A percentile compares a stretch with the other conserved stretches of the same genome.
phyloP scores from a whole-genome alignment of 2,329 filamentous ascomycete species.

The Venturia pyrina region DNA sequence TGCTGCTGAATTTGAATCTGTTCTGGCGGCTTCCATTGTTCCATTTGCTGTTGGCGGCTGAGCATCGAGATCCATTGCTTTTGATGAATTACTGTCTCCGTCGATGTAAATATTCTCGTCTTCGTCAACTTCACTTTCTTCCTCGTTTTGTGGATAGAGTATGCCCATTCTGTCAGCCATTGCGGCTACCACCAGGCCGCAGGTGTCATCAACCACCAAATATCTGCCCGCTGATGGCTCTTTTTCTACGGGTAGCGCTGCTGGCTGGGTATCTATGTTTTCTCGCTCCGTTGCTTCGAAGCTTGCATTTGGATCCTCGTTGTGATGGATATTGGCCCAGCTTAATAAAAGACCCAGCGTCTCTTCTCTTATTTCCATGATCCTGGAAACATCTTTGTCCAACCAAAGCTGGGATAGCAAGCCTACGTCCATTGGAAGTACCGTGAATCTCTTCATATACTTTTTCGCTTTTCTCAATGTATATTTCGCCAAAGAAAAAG shows the following conservation, averaged over 20 bases:
- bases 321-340: constrained; percentile 80
- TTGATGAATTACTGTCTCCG: constrained; percentile 13
- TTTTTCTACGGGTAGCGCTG: constrained; percentile 11
- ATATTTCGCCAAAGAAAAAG: constrained; percentile 90
- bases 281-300: not conserved
- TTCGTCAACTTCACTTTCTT: constrained; percentile 18
- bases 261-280: not conserved
- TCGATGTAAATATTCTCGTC: constrained; percentile 30
- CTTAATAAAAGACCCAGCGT: constrained; percentile 70
- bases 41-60: constrained; percentile 7
- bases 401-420: constrained; percentile 68
- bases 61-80: constrained; percentile 12
- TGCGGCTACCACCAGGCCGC: constrained; percentile 69
- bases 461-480: constrained; percentile 90
- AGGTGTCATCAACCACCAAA: constrained; percentile 79
- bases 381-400: constrained; percentile 69
- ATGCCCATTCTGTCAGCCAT: constrained; percentile 86
- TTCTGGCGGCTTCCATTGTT: not conserved
- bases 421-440: constrained; percentile 72
- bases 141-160: constrained; percentile 42
- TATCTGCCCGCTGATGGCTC: constrained; percentile 41
- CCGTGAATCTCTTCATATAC: constrained; percentile 78
- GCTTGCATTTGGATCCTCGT: constrained; percentile 28
- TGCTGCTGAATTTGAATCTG: not conserved
- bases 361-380: constrained; percentile 81